phyloP scores from a whole-genome alignment of 164 flowering plant genomes.

The Vitis cinerea region DNA sequence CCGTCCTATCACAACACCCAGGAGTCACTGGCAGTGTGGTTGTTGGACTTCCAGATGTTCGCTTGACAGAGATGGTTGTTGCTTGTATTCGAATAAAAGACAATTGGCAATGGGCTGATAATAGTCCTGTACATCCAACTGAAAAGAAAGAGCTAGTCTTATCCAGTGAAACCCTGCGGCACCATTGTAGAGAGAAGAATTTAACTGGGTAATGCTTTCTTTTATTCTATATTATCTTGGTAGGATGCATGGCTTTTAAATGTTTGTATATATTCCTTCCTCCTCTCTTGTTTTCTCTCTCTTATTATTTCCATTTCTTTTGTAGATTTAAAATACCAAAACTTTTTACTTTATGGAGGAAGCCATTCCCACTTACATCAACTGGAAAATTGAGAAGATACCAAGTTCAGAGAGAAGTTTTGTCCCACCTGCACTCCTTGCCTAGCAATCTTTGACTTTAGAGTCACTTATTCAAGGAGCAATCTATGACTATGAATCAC shows the following conservation, averaged over 20 bases:
- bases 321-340: conserved; percentile 84
- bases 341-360: conserved; percentile 53
- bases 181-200: conserved; percentile 49
- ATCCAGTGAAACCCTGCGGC: conserved; percentile 46
- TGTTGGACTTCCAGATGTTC: conserved; percentile 67
- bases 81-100: conserved; percentile 61
- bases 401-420: conserved; percentile 46
- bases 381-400: conserved; percentile 71
- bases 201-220: conserved; percentile 56
- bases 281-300: neutral
- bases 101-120: conserved; percentile 63
- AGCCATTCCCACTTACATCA: conserved; percentile 68
- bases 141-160: conserved; percentile 17
- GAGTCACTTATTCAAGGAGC: no score
- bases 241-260: neutral
- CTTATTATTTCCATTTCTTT: neutral
- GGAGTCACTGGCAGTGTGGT: conserved; percentile 54
- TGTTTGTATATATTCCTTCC: neutral
- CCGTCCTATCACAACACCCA: conserved; percentile 61
- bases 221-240: neutral
- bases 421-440: conserved; percentile 26
- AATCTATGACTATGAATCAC: no score
- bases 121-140: neutral
- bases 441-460: conserved; percentile 42
- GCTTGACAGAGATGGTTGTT: conserved; percentile 72